Evolutionary conservation across 2,329 filamentous ascomycete species (phyloP), one percentile per base, ranked within the genome.

Genomic region (Endothia cerciana): DNA sequence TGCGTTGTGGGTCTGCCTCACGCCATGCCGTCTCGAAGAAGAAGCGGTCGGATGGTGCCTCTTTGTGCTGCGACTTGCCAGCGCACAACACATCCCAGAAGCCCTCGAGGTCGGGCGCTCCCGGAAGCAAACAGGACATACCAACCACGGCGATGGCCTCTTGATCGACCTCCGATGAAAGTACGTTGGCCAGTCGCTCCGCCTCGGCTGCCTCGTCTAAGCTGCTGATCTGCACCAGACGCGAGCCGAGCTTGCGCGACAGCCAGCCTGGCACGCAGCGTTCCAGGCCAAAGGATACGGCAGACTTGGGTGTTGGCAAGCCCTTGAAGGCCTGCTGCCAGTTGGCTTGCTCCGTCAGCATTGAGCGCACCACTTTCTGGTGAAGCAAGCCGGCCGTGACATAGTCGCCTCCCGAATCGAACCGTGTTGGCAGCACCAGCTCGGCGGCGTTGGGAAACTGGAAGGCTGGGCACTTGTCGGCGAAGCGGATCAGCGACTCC

Each of bases 111-210:
- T 62, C 53, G 33, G 66, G 51, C n/a, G 69, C 72, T 1, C 76
- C 75, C 2, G 77, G 73, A 28, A 78, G 73, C 8, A 75, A 71
- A 68, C 77, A 79, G 2, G 72, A 74, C 66, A 71, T 75, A 41
- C 78, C 78, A 33, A 80, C 70, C 28, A 80, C 73, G 6, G 77
- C 78, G 60, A 80, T 77, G 47, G 76, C 68, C 22, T 66, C 45
- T 1, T 47, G 36, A 19, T 15, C 36, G 17, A 28, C 36, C 25
- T 13, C 45, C 25, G 25, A 19, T 2, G 10, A 40, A 6, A 58
- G 11, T 2, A 15, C 10, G 13, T 17, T 25, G 28, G 28, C 15
- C 17, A 36, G 51, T 28, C 17, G 15, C 30, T 33, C 28, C 51
- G 17, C 30, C 30, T 33, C 51, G 5, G 19, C 51, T 30, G 51